Base-by-base conservation (phyloP, 345 rosid species). In the Conringia planisiliqua region DNA sequence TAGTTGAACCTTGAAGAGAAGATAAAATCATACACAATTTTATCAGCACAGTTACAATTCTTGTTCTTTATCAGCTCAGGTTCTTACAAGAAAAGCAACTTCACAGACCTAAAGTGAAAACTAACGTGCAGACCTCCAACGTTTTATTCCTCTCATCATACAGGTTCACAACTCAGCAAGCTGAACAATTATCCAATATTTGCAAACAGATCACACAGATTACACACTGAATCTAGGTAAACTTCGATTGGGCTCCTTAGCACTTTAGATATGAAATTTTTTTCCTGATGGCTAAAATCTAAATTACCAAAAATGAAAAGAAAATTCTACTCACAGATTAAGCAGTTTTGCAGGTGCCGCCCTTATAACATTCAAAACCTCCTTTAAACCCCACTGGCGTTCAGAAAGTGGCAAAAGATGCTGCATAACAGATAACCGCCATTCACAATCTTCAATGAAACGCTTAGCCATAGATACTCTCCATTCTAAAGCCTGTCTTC, bases 321-420 rank as follows among this genome's bases (percentile, higher is more conserved):
- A 74, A 10, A 63, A 68, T 27, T 63, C 32, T 70, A 83, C 94
- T 89, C 74, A 94, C 98, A 94, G 93, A 74, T 87, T 90, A 70
- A 94, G 97, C 43, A 94, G 86, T 78, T 91, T 90, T 68, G 95
- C 89, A 72, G 98, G 98, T 30, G 95, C 96, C 12, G 96, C 98
- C 59, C 89, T 88, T 75, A 94, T 78, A 77, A 94, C 87, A 65
- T 87, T 88, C 80, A 91, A 83, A 61, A 95, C 97, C 79, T 91
- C 96, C 85, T 90, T 94, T 92, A 97, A 87, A 70, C 88, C 82
- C 97, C 95, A 91, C 62, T 84, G 93, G 68, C 87, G 86, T 76
- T 85, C 97, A 78, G 93, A 91, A 33, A 91, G 84, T 62, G 98
- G 98, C 50, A 90, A 80, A 84, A 94, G 97, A 62, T 82, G 89